These are phyloP conservation scores for Flaveria sonorensis DNA, from an alignment of 129 eudicot genomes.

Conservation along the genomic window DNA sequence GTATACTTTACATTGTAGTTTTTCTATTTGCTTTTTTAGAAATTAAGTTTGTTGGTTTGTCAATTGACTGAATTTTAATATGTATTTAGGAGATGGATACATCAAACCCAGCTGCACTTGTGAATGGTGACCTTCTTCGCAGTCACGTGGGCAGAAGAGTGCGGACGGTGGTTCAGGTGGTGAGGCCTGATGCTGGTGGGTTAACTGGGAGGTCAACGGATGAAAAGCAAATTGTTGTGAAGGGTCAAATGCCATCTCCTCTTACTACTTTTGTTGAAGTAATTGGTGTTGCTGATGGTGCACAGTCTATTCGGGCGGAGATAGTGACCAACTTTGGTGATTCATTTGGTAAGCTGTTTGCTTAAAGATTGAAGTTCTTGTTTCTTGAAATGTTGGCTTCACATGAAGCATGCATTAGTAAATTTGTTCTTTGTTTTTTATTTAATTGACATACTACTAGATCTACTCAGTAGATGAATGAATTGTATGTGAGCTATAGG, in stretches of 20 bases:
- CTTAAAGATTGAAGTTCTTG: background rate
- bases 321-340: conserved; percentile 88
- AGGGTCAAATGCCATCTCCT: conserved; percentile 52
- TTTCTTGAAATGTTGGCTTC: conserved; percentile 5
- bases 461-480: background rate
- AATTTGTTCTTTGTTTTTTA: background rate
- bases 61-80: background rate
- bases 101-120: conserved; percentile 83
- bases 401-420: background rate
- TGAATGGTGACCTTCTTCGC: conserved; percentile 72
- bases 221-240: conserved; percentile 62
- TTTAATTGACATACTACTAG: background rate
- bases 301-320: conserved; percentile 65
- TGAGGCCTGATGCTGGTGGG: conserved; percentile 60
- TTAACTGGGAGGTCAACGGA: conserved; percentile 69
- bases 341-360: conserved; percentile 49
- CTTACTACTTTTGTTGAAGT: conserved; percentile 77
- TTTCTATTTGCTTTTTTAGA: background rate
- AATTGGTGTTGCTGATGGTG: conserved; percentile 77
- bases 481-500: background rate
- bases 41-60: background rate
- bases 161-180: conserved; percentile 74
- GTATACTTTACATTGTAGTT: background rate
- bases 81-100: conserved; percentile 66
- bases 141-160: conserved; percentile 67